Conservation (phyloP, 345 rosid genomes). For the Salix exigua region DNA sequence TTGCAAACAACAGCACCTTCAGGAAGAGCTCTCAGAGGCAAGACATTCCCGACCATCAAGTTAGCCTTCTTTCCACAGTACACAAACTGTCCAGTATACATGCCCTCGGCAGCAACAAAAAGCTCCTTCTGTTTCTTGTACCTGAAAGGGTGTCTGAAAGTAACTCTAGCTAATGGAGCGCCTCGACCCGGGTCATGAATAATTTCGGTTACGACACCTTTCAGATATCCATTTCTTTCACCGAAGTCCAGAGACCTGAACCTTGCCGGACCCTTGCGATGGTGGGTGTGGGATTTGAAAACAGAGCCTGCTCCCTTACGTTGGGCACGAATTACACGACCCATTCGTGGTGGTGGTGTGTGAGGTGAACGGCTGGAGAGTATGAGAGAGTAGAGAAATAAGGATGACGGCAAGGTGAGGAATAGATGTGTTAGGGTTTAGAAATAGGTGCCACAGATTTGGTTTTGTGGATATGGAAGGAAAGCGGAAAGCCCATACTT, state of each 20-base stretch:
- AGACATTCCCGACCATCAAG: slow-evolving; percentile 51
- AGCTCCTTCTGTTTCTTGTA: slow-evolving; percentile 69
- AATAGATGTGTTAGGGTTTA: background rate
- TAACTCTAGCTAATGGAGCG: slow-evolving; percentile 61
- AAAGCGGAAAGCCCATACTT: background rate
- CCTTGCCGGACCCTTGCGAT: slow-evolving; percentile 70
- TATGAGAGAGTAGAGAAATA: too few relatives aligned
- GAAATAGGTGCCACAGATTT: background rate
- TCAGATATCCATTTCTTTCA: slow-evolving; percentile 64
- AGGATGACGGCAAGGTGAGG: too few relatives aligned
- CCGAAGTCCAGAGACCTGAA: slow-evolving; percentile 70
- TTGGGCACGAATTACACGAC: slow-evolving; percentile 70
- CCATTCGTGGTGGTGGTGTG: slow-evolving; percentile 30
- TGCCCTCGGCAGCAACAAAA: slow-evolving; percentile 62
- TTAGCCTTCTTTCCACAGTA: slow-evolving; percentile 58
- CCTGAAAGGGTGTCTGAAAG: slow-evolving; percentile 68
- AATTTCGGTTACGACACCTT: slow-evolving; percentile 60
- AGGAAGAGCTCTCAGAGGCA: slow-evolving; percentile 54
- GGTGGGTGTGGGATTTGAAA: slow-evolving; percentile 74
- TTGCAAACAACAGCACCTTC: slow-evolving; percentile 75
- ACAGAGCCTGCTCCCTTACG: slow-evolving; percentile 76
- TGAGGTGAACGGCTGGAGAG: background rate
- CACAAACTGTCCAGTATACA: slow-evolving; percentile 55
- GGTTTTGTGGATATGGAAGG: background rate
- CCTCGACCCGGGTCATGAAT: slow-evolving; percentile 74